Evolutionary conservation across 352 stramenopile species (phyloP), one percentile per base, ranked within the genome.

Genomic region (Globisporangium orthogonon): DNA sequence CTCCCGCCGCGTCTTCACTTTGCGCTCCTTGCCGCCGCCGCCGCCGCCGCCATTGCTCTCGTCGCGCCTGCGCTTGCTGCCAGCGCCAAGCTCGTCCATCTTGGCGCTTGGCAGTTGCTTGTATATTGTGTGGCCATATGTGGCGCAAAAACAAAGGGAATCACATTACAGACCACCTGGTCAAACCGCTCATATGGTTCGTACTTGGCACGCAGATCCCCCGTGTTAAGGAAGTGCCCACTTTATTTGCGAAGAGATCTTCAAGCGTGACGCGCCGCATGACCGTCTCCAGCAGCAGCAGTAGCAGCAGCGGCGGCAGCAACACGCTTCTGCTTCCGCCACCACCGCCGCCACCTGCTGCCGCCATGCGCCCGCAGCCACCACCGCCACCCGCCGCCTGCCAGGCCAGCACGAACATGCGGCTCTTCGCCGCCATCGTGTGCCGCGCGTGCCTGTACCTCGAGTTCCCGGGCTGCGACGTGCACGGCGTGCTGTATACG

Each of bases 391-490:
- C 41, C 15, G n/a, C n/a, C 23, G 15, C 3, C 6, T 44, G 31
- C 18, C 50, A 31, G 29, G 52, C 40, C 49, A 51, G 28, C 17
- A 29, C 56, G 1, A 14, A 15, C 30, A 71, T 95, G 60, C 84
- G 86, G 0, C 67, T 63, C 18, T 95, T 93, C 54, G 83, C 83
- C 6, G 81, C 84, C 33, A 93, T 95, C 61, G 62, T 94, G 9
- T 95, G 86, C 66, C 73, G 69, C 63, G 66, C 80, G 31, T 95
- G 86, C 50, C 71, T 83, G n/a, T 95, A 92, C 60, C 62, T 95
- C 18, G 86, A 95, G 64, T 95, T 95, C 55, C 86, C 86, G 0
- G 86, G 86, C 43, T 95, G 86, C 56, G 84, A 95, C 54, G 76
- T 93, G 7, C 86, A 95, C 52, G 83, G 85, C 50, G 69, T 89